Base-by-base conservation (phyloP, 108 stramenopile species). In the Nitzschia palea region DNA sequence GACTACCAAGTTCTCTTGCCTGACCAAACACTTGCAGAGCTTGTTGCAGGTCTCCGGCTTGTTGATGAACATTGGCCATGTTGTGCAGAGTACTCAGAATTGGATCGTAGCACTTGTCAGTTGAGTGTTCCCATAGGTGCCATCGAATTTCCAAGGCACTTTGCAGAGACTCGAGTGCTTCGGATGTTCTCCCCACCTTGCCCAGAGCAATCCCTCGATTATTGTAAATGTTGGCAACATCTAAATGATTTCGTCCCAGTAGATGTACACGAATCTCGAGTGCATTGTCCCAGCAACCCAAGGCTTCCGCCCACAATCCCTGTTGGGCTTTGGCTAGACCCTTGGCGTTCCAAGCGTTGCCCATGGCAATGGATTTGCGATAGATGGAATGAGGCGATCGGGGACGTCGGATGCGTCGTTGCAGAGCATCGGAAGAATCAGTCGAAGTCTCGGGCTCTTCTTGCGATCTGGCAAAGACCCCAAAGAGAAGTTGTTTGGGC, bases 161-260 rank as follows among this genome's bases (percentile, higher is more conserved):
- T 40, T 71, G 50, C 25, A 83, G 62, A 3, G 48, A 37, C 25
- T 44, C 44, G 17, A 73, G 43, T 25, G 82, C 82, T 1, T 58
- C 37, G 10, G 55, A 30, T 23, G 33, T 66, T 25, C 52, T 57
- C 15, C 57, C 50, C 17, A 84, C 36, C 51, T 78, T 67, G 1
- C 77, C 76, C 31, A 70, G 53, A 25, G 77, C 79, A 57, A 80
- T 80, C 1, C 83, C 83, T 6, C 80, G 47, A 59, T 84, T 84
- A 31, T 80, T 80, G 44, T 52, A 69, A 5, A 76, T 74, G 40
- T 80, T 74, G 29, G 79, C 83, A 15, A 78, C 73, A 43, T 78
- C 68, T 18, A 56, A 40, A 40, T 81, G 74, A 22, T 47, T 27
- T 2, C 28, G 18, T 20, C 76, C 76, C 47, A 79, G 43, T 1